Base-by-base conservation (phyloP, 2,329 filamentous ascomycete species). In the Mollisia scopiformis region DNA sequence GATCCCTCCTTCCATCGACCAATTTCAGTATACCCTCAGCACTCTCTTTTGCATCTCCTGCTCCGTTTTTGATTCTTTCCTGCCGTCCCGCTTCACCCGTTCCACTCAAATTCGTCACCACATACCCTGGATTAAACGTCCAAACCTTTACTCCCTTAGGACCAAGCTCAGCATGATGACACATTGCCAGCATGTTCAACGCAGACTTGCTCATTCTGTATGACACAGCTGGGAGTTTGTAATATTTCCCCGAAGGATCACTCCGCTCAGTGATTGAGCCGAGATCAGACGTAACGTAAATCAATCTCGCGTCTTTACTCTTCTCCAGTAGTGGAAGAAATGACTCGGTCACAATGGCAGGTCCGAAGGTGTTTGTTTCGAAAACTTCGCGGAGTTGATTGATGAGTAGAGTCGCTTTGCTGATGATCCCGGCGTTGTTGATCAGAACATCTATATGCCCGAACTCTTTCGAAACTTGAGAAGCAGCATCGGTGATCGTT, bases 61-160 rank as follows among this genome's bases (percentile, higher is more conserved):
- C 67, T 1, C 63, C 62, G 19, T 39, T 59, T 13, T 53, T 50
- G 4, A 55, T 53, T 21, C 62, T 53, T 31, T 66, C 55, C 39
- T 64, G 21, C 7, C 39, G 30, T 6, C 55, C 66, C 37, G 61
- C 27, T 46, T 66, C 66, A 13, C 62, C 60, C 5, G 59, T 63
- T 10, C 63, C 59, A 47, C 58, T 66, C 49, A 70, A 68, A 50
- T 76, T 72, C 7, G 73, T 75, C 52, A 75, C 71, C 37, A 76
- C 68, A 57, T 74, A 76, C 0, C 74, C 74, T 3, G 75, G 74
- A 23, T 69, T 72, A 33, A 74, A 59, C 16, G 72, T 69, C 52
- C 71, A 73, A 28, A 69, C 68, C 6, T 69, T 73, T 23, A 66
- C 35, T 10, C 63, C 62, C 51, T 65, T 28, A 14, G 56, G 33